Conservation (phyloP, 352 stramenopile species). For the Globisporangium rhizosaccharum region DNA sequence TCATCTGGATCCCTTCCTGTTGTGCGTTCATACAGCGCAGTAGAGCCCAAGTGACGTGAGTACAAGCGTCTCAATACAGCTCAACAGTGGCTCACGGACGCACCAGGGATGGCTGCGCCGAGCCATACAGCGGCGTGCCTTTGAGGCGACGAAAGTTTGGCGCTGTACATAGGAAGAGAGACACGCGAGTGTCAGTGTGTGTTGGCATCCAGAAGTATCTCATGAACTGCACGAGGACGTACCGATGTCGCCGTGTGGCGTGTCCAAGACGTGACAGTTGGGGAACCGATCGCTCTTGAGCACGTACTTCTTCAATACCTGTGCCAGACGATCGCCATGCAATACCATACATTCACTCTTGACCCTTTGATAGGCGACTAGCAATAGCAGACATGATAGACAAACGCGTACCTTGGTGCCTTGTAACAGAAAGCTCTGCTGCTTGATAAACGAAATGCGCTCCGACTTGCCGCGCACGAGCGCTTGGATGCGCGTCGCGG, state of each 20-base stretch:
- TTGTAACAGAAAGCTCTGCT: conserved; percentile 56
- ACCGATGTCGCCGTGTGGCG: conserved; percentile 58
- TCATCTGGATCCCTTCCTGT: conserved; percentile 72
- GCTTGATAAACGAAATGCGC: conserved; percentile 34
- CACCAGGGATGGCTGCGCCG: conserved; percentile 71
- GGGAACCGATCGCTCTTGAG: conserved; percentile 81
- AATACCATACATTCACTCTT: background rate
- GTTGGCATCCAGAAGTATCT: background rate
- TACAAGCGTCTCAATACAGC: background rate
- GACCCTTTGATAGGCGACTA: background rate
- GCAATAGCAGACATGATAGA: background rate
- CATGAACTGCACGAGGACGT: conserved; percentile 5
- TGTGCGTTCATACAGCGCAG: conserved; percentile 1
- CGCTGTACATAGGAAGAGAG: conserved; percentile 19
- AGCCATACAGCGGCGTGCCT: conserved; percentile 66
- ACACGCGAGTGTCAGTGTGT: background rate
- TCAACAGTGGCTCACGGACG: background rate
- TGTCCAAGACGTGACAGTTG: conserved; percentile 69
- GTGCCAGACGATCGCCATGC: background rate
- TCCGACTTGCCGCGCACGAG: conserved; percentile 57
- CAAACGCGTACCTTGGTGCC: conserved; percentile 51
- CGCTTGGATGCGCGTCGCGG: conserved; percentile 65
- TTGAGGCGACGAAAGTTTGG: conserved; percentile 76
- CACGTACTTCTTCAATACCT: conserved; percentile 81
- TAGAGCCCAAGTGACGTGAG: background rate